Evolutionary conservation across 2,329 filamentous ascomycete species (phyloP), one percentile per base, ranked within the genome.

Genomic region (Scorias spongiosa): DNA sequence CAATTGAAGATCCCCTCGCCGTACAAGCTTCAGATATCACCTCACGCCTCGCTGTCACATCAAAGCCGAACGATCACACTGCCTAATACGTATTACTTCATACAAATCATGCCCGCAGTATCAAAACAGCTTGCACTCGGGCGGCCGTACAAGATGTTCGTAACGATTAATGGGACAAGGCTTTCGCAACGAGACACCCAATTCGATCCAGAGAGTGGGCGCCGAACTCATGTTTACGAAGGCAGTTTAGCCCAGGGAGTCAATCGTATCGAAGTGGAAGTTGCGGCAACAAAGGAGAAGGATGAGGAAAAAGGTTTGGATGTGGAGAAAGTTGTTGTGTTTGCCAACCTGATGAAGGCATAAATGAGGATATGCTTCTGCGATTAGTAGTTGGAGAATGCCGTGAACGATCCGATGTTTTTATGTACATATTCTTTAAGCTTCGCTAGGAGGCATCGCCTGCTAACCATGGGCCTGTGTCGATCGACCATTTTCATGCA

Each of bases 211-310:
- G 55, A 54, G 17, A 50, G 48, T 7, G 52, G 60, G 29, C 51
- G 51, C 44, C 68, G 70, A 46, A 76, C 76, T 49, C 78, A 80
- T n/a, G 66, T 82, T 0, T 94, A 86, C 53, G 87, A 94, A 53
- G 73, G 79, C 7, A 75, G 75, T 42, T 66, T 94, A 26, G 71
- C 75, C 20, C 72, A 75, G 1, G 86, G 85, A 6, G 72, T 86
- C 42, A 93, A 91, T 52, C 74, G 80, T 39, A 74, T 94, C 42
- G 81, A 87, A 53, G 71, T 93, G 7, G 82, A 89, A 54, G 69
- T 89, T 46, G 76, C 87, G 49, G 84, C 84, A 38, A 53, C 56
- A 20, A 57, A 52, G 9, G 75, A 80, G 48, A 74, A 50, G 39
- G 52, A 45, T 10, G 49, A 49, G 29, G 47, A 46, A 37, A 54